Evolutionary conservation across 768 basidiomycete genomes (phyloP), one percentile per base, ranked within the genome.

Genomic region (Psilocybe tampanensis): DNA sequence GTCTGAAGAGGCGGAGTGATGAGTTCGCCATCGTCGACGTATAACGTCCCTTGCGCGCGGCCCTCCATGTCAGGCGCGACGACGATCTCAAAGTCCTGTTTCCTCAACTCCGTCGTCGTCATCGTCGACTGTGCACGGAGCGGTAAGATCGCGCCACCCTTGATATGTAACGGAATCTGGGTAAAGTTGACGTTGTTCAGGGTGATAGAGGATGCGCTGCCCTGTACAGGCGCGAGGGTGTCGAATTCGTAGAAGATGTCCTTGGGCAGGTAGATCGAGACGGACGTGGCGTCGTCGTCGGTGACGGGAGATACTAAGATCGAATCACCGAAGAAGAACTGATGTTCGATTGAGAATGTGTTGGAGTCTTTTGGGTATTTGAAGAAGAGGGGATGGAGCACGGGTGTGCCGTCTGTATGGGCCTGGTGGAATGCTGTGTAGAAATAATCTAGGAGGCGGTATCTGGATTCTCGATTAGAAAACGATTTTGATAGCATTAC

Each of bases 291-390:
- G 64, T 83, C 76, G 58, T 86, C 83, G 23, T 81, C 78, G 0
- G 85, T 85, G 22, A 89, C 86, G 12, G 88, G 88, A 0, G 86
- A 86, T 7, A 89, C 85, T 45, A 89, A 82, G 66, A 90, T 74
- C 9, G 83, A 83, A 61, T 81, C 75, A 11, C 87, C 88, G 62
- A 77, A 89, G 76, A 89, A 80, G 78, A 86, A 89, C 63, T 90
- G 88, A 34, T 82, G 76, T 59, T 88, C 86, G 65, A 88, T 82
- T 4, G 72, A 65, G 68, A 76, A 89, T 0, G 87, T 88, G 33
- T 76, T 72, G 1, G 71, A 13, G 67, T 90, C 88, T 54, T 81
- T 77, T 6, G 88, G 86, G 62, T 88, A 90, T 58, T 81, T 80
- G 79, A 80, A 88, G 78, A 80, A 89, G 32, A 88, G 67, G 13